Evolutionary conservation across 768 basidiomycete genomes (phyloP), one percentile per base, ranked within the genome.

Genomic region (Xanthoconium purpureum): DNA sequence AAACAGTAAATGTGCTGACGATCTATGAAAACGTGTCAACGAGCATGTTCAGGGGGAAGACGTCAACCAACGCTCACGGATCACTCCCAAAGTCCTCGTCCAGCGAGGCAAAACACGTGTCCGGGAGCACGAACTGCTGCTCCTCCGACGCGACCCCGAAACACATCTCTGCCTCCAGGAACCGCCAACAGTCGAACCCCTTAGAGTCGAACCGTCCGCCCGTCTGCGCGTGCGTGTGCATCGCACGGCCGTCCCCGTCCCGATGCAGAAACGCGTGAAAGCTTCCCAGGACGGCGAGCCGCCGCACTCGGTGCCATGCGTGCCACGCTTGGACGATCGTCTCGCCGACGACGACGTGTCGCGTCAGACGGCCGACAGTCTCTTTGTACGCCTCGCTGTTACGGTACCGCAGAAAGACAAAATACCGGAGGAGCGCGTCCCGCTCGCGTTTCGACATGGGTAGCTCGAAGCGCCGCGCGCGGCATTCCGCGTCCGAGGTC

Each of bases 371-470:
- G 0, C 45, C 57, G 32, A 82, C 66, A 12, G 75, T 75, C 44
- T 76, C 64, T 24, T 65, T 61, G 59, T 83, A 85, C 13, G 74
- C 74, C 10, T 70, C 66, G 60, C 80, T 78, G 56, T 85, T 85
- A 14, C 84, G 73, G 57, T 82, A 85, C n/a, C 83, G 77, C 0
- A 85, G 68, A 58, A 85, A 84, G 12, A 78, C 70, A 43, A 84
- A 75, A 63, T 79, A 84, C 56, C 76, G 78, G 11, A 78, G 73
- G 2, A 85, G 58, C n/a, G 64, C 65, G 38, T 78, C 75, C 14
- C 77, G 66, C 30, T 59, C 58, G 28, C 65, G 67, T 36, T 60
- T 60, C 11, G 69, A 60, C 57, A 63, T 57, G 2, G 60, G 9
- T 1, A 66, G 9, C 45, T 70, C 65, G 47, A 64, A 67, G 20